Conservation (phyloP, 805 yeast genomes). For the Saccharomycopsis amapae region DNA sequence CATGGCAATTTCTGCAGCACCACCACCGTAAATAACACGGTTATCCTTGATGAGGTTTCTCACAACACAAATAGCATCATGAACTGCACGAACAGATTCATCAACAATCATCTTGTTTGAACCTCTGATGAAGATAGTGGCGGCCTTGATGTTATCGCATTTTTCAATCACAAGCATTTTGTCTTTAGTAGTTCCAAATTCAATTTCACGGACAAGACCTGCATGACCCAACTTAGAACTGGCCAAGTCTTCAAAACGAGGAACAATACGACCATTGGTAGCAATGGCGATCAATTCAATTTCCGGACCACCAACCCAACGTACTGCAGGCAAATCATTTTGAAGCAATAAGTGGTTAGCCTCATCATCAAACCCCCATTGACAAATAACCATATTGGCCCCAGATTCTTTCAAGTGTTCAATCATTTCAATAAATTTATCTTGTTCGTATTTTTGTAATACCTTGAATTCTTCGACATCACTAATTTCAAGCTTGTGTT, state of each 20-base stretch:
- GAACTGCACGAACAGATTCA: constrained; percentile 93
- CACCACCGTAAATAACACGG: constrained; percentile 98
- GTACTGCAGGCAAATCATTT: constrained; percentile 86
- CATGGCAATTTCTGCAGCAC: constrained; percentile 94
- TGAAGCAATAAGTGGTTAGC: constrained; percentile 71
- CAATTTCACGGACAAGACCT: constrained; percentile 76
- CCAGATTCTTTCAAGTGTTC: constrained; percentile 78
- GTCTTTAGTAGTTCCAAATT: constrained; percentile 92
- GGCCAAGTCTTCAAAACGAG: constrained; percentile 88
- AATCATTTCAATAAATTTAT: constrained; percentile 88
- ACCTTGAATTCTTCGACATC: constrained; percentile 93
- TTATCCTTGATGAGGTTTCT: constrained; percentile 89
- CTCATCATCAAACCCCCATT: constrained; percentile 91
- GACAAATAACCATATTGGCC: constrained; percentile 92
- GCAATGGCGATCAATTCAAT: constrained; percentile 95
- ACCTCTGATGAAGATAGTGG: constrained; percentile 93
- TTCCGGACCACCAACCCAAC: constrained; percentile 97
- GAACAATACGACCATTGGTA: constrained; percentile 94
- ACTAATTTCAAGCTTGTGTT: constrained; percentile 96
- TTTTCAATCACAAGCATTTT: constrained; percentile 93
- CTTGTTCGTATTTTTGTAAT: constrained; percentile 86
- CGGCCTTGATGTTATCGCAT: constrained; percentile 89
- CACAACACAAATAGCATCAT: constrained; percentile 95
- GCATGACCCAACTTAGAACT: constrained; percentile 82
- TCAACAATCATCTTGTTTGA: constrained; percentile 97